Evolutionary conservation across 106 monocot species (phyloP).

Genomic region (Dactylorhiza incarnata): DNA sequence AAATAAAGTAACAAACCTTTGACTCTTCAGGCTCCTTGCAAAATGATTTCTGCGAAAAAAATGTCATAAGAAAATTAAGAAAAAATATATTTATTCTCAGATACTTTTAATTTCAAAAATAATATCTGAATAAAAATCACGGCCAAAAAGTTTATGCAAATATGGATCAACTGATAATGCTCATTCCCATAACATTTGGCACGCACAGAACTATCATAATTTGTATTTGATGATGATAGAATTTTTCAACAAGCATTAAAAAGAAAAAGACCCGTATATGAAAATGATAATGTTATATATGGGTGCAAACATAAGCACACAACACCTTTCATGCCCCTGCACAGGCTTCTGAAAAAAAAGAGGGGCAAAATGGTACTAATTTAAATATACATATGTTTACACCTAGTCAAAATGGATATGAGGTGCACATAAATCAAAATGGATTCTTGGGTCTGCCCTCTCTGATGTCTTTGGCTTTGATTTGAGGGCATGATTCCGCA

Average conservation of each 20-base stretch:
- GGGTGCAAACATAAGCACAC: too few relatives aligned
- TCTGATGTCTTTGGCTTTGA: too few relatives aligned
- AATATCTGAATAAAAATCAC: not conserved
- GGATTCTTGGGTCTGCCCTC: too few relatives aligned
- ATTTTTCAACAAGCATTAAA: not conserved
- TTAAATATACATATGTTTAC: too few relatives aligned
- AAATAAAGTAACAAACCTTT: constrained; percentile 42
- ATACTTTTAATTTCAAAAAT: not conserved
- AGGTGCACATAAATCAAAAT: too few relatives aligned
- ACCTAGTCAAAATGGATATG: too few relatives aligned
- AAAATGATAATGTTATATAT: too few relatives aligned
- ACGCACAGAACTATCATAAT: not conserved
- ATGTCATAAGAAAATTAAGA: constrained; percentile 10
- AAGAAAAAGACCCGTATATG: not conserved
- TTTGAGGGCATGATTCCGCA: too few relatives aligned
- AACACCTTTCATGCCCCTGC: too few relatives aligned
- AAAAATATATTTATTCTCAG: not conserved
- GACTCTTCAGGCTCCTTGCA: constrained; percentile 52
- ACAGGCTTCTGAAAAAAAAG: too few relatives aligned
- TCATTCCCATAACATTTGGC: not conserved
- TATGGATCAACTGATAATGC: too few relatives aligned
- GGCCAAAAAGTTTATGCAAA: not conserved
- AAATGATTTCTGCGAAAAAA: constrained; percentile 71
- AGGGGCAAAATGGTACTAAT: too few relatives aligned
- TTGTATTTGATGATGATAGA: not conserved